These are phyloP conservation scores for Neodidymelliopsis sp. DNA, from an alignment of 2,329 filamentous ascomycete species.

Conservation along the genomic window DNA sequence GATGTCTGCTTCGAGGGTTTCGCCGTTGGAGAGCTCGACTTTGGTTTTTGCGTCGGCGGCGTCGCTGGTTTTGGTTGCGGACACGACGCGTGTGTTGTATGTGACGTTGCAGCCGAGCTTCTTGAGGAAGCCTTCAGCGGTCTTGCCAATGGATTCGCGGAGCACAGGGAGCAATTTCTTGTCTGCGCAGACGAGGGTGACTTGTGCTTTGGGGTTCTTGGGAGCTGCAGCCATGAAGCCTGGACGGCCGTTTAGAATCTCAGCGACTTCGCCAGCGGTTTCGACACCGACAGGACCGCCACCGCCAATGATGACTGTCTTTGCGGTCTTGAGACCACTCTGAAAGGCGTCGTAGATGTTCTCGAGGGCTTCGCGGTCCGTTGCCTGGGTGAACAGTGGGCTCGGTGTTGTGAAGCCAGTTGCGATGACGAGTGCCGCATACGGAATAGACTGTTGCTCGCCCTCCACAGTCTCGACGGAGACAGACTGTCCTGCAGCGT, in stretches of 20 bases:
- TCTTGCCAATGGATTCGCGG: constrained; percentile 51
- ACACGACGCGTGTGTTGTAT: constrained; percentile 49
- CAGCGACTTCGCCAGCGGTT: constrained; percentile 59
- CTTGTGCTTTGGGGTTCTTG: constrained; percentile 50
- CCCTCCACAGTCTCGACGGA: constrained; percentile 43
- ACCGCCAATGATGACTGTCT: constrained; percentile 57
- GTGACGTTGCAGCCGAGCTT: constrained; percentile 57
- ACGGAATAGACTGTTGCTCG: constrained; percentile 51
- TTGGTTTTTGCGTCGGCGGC: constrained; percentile 54
- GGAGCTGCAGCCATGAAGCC: constrained; percentile 47
- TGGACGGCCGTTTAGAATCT: constrained; percentile 50
- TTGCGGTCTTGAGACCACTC: constrained; percentile 47
- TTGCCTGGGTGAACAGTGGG: constrained; percentile 54
- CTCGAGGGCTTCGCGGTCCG: constrained; percentile 37
- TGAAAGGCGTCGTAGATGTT: constrained; percentile 49
- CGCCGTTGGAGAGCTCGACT: constrained; percentile 54
- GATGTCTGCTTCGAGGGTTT: constrained; percentile 58
- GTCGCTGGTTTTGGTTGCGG: constrained; percentile 33
- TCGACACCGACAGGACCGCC: constrained; percentile 61
- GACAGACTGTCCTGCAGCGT: constrained; percentile 56
- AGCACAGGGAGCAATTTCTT: constrained; percentile 56
- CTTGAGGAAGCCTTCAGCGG: constrained; percentile 58
- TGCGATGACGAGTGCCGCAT: constrained; percentile 63
- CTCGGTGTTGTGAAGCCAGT: constrained; percentile 61
- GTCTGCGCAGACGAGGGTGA: constrained; percentile 56